Conservation (phyloP, 2,329 filamentous ascomycete genomes). For the Verticillium alfalfae region DNA sequence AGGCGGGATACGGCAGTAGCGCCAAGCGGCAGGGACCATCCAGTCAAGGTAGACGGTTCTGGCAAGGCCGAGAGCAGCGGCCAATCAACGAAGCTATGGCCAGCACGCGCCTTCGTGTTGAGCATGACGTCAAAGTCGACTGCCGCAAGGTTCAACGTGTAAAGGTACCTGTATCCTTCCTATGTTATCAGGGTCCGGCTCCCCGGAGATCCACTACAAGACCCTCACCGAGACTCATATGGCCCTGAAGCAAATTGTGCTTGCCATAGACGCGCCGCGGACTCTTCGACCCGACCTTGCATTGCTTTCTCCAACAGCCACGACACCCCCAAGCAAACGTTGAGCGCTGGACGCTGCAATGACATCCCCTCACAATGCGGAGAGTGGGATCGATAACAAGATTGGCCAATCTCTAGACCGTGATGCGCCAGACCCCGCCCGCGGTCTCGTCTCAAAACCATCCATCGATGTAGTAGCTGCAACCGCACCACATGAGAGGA, state of each 20-base stretch:
- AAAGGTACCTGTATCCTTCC: background rate
- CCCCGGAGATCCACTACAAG: background rate
- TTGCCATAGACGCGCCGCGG: background rate
- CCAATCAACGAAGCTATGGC: background rate
- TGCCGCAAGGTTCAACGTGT: background rate
- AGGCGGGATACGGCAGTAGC: background rate
- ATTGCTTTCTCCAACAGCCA: background rate
- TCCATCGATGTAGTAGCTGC: slow-evolving; percentile 6
- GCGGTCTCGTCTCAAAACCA: background rate
- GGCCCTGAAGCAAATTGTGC: background rate
- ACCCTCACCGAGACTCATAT: background rate
- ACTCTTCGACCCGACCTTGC: background rate
- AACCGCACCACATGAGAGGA: background rate
- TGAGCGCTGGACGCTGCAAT: background rate
- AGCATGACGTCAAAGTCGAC: slow-evolving; percentile 1
- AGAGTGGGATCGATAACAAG: no score
- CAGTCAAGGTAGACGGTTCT: background rate
- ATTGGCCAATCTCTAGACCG: background rate
- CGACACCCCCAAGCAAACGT: background rate
- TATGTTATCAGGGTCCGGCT: background rate
- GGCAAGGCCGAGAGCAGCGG: background rate
- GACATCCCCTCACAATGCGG: background rate
- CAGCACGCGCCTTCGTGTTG: background rate
- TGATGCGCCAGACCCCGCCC: background rate
- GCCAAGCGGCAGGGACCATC: background rate